Conservation (phyloP, 2,329 filamentous ascomycete genomes). For the Lizonia empirigonia region DNA sequence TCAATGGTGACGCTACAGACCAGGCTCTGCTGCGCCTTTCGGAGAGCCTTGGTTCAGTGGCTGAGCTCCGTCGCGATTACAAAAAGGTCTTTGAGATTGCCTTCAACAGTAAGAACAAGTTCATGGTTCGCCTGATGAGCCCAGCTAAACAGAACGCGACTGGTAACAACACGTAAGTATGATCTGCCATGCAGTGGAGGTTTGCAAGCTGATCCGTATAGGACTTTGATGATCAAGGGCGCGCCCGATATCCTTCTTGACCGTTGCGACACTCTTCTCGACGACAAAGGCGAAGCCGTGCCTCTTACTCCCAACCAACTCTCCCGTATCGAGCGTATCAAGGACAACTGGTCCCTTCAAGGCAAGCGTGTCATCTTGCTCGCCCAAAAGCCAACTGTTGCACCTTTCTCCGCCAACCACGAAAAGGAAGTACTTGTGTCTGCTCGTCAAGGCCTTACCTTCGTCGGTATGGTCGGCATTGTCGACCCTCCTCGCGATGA, state of each 20-base stretch:
- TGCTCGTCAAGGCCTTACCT: conserved; percentile 55
- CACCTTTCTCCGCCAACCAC: conserved; percentile 53
- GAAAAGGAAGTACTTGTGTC: conserved; percentile 64
- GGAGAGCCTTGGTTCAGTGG: conserved; percentile 66
- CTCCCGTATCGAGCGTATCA: conserved; percentile 61
- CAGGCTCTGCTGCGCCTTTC: conserved; percentile 75
- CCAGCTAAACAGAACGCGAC: conserved; percentile 39
- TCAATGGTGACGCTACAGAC: conserved; percentile 79
- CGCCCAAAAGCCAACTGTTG: conserved; percentile 63
- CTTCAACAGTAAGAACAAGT: conserved; percentile 86
- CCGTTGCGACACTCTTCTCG: conserved; percentile 64
- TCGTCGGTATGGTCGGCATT: conserved; percentile 64
- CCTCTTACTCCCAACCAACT: conserved; percentile 56
- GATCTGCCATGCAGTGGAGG: not conserved
- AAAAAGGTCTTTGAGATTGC: conserved; percentile 64
- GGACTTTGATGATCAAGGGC: conserved; percentile 74
- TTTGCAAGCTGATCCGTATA: conserved; percentile 17
- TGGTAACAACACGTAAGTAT: conserved; percentile 30
- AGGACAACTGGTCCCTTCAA: conserved; percentile 71
- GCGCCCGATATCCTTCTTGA: conserved; percentile 75
- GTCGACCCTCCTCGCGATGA: conserved; percentile 66
- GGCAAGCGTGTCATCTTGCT: conserved; percentile 72
- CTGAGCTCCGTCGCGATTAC: conserved; percentile 67
- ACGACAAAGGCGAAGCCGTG: conserved; percentile 58
- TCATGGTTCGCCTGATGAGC: conserved; percentile 70